Base-by-base conservation (phyloP, 129 eudicot genomes). In the Cynara cardunculus region DNA sequence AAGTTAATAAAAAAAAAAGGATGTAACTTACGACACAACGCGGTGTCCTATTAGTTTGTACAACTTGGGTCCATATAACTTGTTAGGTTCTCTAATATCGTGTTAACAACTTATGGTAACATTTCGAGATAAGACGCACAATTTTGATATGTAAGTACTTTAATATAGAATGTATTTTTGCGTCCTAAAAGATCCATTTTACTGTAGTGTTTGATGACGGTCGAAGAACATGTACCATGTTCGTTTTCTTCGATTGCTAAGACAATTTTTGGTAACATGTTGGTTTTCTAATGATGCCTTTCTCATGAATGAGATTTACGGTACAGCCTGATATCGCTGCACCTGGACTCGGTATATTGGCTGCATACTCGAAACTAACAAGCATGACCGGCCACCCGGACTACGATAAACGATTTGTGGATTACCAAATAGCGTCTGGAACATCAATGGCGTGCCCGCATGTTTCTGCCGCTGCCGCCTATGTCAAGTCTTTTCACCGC, bases 371-470 rank as follows among this genome's bases (percentile, higher is more conserved):
- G 7, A 77, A 62, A 74, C 75, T 82, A 61, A 25, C 73, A 21
- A 74, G 87, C 18, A 26, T 87, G 44, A 83, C 89, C 0, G 90
- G 84, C 12, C 76, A 73, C 73, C 73, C 78, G 11, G 14, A 46
- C 1, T 35, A 41, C 2, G 98, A 94, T 78, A 79, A 84, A 22
- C 84, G 98, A 2, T 74, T 49, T 25, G 87, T 78, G 30, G 78
- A 76, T 24, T 94, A 82, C 77, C 83, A 86, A 56, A 76, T 94
- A 39, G 66, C 78, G 0, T 94, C 98, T 0, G 98, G 98, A 53
- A 94, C 98, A 14, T 94, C 98, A 61, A 94, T 94, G 98, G 90
- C 98, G 73, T 78, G 87, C 77, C 98, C 98, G 44, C 98, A 94
- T 82, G 96, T 80, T 68, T 87, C 98, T 4, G 96, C 90, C 0